Percentiles rank a stretch among this genome's conserved stretches.
Evolutionary conservation across 169 alveolate genomes (phyloP).

Genomic region (Theileria orientalis): DNA sequence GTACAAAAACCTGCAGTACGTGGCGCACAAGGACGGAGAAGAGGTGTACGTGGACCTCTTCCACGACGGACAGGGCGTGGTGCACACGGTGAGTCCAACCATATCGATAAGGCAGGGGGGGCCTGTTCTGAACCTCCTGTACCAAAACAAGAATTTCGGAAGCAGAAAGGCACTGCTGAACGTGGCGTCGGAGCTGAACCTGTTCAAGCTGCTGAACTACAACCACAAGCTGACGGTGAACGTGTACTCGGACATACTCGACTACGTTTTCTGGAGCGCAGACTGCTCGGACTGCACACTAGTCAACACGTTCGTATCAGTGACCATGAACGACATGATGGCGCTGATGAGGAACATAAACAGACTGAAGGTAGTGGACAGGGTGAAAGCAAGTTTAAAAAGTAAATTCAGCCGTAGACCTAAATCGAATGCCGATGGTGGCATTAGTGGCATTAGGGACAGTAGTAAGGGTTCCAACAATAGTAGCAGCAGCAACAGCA

Average conservation of each 20-base stretch:
- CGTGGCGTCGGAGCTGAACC: background rate
- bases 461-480: too few relatives aligned
- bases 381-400: too few relatives aligned
- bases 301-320: background rate
- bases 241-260: conserved; percentile 4
- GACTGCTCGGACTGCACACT: conserved; percentile 12
- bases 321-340: background rate
- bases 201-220: background rate
- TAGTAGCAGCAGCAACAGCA: too few relatives aligned
- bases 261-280: background rate
- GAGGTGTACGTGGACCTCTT: conserved; percentile 11
- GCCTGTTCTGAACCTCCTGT: background rate
- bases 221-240: background rate
- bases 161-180: background rate
- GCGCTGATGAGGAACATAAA: background rate
- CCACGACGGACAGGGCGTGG: background rate
- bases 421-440: too few relatives aligned
- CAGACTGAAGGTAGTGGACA: too few relatives aligned
- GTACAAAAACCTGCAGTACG: conserved; percentile 9
- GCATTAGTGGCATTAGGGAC: too few relatives aligned
- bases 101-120: background rate
- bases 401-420: too few relatives aligned
- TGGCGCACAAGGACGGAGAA: conserved; percentile 3
- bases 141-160: background rate
- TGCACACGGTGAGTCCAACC: background rate